Percentiles rank a stretch among this genome's conserved stretches.
phyloP scores from a whole-genome alignment of 1,284 basidiomycete genomes.

The Austropuccinia psidii region DNA sequence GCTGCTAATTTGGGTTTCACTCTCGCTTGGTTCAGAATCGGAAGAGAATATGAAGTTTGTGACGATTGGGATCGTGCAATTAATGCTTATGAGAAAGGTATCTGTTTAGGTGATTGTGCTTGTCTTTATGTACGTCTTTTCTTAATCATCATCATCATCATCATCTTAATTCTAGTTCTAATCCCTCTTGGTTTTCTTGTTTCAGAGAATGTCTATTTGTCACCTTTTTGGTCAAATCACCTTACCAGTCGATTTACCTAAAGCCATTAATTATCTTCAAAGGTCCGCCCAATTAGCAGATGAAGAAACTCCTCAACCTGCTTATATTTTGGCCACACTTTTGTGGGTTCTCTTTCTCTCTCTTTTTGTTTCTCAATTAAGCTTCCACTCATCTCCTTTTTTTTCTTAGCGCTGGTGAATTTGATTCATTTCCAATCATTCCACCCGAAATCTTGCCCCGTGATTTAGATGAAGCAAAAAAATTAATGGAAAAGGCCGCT shows the following conservation, averaged over 20 bases:
- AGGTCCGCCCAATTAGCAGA: slow-evolving; percentile 68
- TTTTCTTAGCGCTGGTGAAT: slow-evolving; percentile 44
- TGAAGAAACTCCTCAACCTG: slow-evolving; percentile 65
- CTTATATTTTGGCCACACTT: slow-evolving; percentile 70
- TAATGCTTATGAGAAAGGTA: slow-evolving; percentile 75
- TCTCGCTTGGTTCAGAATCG: slow-evolving; percentile 78
- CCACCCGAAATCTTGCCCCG: slow-evolving; percentile 53
- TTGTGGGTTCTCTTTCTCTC: slow-evolving; percentile 60
- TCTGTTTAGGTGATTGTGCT: slow-evolving; percentile 61
- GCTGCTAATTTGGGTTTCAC: slow-evolving; percentile 65
- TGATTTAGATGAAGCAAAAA: slow-evolving; percentile 33
- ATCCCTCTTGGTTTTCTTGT: slow-evolving; percentile 27
- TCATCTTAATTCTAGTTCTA: not conserved
- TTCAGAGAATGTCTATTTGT: slow-evolving; percentile 79
- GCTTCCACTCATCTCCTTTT: slow-evolving; percentile 55
- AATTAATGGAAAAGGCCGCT: slow-evolving; percentile 65
- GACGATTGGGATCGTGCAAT: slow-evolving; percentile 62
- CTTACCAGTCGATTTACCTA: slow-evolving; percentile 54
- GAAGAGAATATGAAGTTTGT: slow-evolving; percentile 82
- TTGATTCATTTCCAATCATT: slow-evolving; percentile 48
- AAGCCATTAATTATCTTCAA: slow-evolving; percentile 64
- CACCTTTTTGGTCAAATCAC: slow-evolving; percentile 77
- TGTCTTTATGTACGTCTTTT: slow-evolving; percentile 63
- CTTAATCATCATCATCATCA: not conserved
- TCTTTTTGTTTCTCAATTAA: slow-evolving; percentile 53